Evolutionary conservation across 1,139 yeast genomes (phyloP).

Genomic region (Saccharomyces pastorianus): DNA sequence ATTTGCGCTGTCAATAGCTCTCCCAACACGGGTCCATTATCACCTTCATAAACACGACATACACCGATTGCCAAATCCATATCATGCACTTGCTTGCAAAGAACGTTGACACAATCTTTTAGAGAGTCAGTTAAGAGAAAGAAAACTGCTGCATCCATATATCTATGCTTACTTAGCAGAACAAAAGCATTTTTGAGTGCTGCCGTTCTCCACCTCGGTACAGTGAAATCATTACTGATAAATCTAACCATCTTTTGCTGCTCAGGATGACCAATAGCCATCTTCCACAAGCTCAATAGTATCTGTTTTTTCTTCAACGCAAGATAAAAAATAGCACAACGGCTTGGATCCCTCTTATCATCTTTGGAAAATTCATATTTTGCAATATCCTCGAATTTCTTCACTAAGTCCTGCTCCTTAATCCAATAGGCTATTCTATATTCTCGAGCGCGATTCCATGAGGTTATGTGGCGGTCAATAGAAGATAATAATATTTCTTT

Average conservation of each 20-base stretch:
- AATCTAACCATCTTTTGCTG: slow-evolving; percentile 74
- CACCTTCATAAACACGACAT: slow-evolving; percentile 64
- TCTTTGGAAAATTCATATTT: slow-evolving; percentile 47
- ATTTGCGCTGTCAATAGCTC: slow-evolving; percentile 44
- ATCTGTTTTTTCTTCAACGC: slow-evolving; percentile 74
- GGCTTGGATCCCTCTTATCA: slow-evolving; percentile 59
- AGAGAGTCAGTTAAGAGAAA: slow-evolving; percentile 74
- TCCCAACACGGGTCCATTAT: slow-evolving; percentile 44
- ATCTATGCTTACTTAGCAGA: slow-evolving; percentile 78
- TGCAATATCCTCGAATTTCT: slow-evolving; percentile 60
- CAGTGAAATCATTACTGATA: slow-evolving; percentile 64
- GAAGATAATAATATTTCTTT: slow-evolving; percentile 56
- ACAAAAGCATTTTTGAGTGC: slow-evolving; percentile 92
- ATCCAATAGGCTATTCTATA: slow-evolving; percentile 74
- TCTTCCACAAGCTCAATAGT: slow-evolving; percentile 74
- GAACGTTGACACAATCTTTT: slow-evolving; percentile 67
- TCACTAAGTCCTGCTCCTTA: slow-evolving; percentile 41
- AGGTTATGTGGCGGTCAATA: slow-evolving; percentile 44
- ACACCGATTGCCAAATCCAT: slow-evolving; percentile 69
- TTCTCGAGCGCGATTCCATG: slow-evolving; percentile 55
- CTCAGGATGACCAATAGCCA: slow-evolving; percentile 68
- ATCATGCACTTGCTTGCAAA: slow-evolving; percentile 61
- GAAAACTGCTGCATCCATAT: slow-evolving; percentile 80
- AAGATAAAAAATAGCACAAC: slow-evolving; percentile 65
- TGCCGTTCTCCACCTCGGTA: slow-evolving; percentile 74